Base-by-base conservation (phyloP, 2,329 filamentous ascomycete species). In the Scedosporium dehoogii region DNA sequence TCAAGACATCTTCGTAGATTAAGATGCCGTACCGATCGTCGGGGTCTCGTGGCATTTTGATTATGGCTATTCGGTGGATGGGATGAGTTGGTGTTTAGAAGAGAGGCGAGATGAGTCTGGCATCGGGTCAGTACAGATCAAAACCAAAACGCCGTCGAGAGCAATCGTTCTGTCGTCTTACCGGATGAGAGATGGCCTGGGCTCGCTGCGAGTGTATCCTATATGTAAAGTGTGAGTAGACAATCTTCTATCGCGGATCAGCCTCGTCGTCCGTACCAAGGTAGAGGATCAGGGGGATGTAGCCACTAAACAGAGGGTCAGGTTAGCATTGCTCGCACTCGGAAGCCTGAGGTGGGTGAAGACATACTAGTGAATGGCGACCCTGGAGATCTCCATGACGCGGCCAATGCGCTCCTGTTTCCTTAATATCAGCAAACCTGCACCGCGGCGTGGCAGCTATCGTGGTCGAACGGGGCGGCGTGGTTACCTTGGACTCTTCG, bases 131-230 rank as follows among this genome's bases (percentile, higher is more conserved):
- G 56, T 16, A 12, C 6, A 12, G n/a, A 12, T 3, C 18, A 23
- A 9, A 23, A n/a, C 18, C 53, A 33, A 16, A 29, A 27, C 25
- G 27, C 6, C 3, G 27, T 6, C 38, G 3, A 18, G 18, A 16
- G 10, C 38, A 18, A 23, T 25, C 4, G 14, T 38, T 9, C 41
- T 12, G 48, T 27, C 16, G 27, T 61, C 78, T 62, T 78, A 85
- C 82, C 79, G 79, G 71, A 85, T 85, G 69, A 82, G 71, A 9
- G 91, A 88, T 62, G 94, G 94, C 74, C 90, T 86, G 48, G 94
- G 94, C 75, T 93, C 89, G 81, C 92, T 97, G 75, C 90, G 89
- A 62, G 93, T 96, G 81, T 96, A 97, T 70, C 93, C 90, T 94
- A 71, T 65, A 60, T 51, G 62, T 10, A 18, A 9, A 29, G 55